Evolutionary conservation across 108 stramenopile species (phyloP).

Genomic region (Cyclotella baltica): DNA sequence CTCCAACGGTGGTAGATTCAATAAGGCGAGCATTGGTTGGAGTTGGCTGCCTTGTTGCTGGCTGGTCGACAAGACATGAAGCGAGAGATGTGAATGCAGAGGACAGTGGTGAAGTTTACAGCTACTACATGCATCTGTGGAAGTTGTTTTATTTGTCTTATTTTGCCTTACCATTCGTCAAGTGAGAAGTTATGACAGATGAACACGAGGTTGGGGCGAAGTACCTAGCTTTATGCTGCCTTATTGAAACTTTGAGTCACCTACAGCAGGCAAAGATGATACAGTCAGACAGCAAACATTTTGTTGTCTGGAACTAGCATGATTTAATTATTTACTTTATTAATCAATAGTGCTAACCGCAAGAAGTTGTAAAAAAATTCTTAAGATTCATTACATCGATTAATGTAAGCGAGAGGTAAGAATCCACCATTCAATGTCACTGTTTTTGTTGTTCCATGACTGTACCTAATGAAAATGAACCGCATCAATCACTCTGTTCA

Average conservation of each 20-base stretch:
- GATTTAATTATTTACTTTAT: background rate
- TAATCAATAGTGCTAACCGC: no score
- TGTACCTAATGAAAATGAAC: background rate
- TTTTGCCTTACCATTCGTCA: constrained; percentile 78
- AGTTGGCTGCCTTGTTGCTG: constrained; percentile 60
- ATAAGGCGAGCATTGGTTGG: constrained; percentile 66
- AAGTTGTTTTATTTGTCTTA: constrained; percentile 89
- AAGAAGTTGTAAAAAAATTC: no score
- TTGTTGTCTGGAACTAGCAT: background rate
- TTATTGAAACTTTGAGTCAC: no score
- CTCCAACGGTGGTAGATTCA: constrained; percentile 35
- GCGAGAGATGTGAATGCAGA: constrained; percentile 74
- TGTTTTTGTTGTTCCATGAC: no score
- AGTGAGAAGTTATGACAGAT: no score
- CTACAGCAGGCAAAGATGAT: no score
- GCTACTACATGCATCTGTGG: constrained; percentile 92
- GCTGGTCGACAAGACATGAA: constrained; percentile 68
- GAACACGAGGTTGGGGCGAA: no score
- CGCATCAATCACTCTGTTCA: background rate
- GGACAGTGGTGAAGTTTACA: constrained; percentile 75
- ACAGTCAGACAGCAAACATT: constrained; percentile 10
- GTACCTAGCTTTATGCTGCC: no score
- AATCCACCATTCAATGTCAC: background rate
- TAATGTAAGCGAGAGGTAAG: background rate
- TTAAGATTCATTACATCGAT: constrained; percentile 1